Conservation (phyloP, 2,329 filamentous ascomycete genomes). For the Diaporthe citri region DNA sequence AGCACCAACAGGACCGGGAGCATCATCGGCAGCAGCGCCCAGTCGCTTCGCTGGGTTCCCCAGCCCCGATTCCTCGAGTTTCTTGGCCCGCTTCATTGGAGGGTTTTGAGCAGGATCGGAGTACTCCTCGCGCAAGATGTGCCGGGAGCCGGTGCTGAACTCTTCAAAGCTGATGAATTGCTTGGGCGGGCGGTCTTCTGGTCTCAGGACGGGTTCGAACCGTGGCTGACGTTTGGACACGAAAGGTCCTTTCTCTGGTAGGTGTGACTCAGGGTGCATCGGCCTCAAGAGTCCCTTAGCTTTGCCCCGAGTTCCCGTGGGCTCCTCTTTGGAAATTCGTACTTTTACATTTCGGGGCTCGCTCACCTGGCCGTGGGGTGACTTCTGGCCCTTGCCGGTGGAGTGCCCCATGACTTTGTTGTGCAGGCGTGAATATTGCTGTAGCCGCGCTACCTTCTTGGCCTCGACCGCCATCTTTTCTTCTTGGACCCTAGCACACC, state of each 20-base stretch:
- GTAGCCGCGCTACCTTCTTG: not conserved
- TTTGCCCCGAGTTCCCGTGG: not conserved
- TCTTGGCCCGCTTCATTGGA: not conserved
- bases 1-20: not conserved
- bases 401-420: not conserved
- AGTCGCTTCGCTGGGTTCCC: not conserved
- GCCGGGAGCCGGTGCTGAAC: slow-evolving; percentile 18
- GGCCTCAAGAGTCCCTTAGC: slow-evolving; percentile 21
- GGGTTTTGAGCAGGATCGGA: not conserved
- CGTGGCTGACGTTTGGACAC: not conserved
- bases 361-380: not conserved
- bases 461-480: not conserved
- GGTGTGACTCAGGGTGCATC: not conserved
- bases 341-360: slow-evolving; percentile 29
- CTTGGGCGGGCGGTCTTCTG: not conserved
- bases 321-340: not conserved
- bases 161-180: slow-evolving; percentile 2
- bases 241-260: slow-evolving; percentile 26
- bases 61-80: not conserved
- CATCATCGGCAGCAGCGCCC: not conserved
- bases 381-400: no score
- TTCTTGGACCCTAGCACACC: slow-evolving; percentile 6
- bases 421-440: not conserved
- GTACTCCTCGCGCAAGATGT: not conserved
- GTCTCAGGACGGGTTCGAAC: not conserved